Conservation (phyloP, 306 rosid species). For the Dalbergia cultrata region DNA sequence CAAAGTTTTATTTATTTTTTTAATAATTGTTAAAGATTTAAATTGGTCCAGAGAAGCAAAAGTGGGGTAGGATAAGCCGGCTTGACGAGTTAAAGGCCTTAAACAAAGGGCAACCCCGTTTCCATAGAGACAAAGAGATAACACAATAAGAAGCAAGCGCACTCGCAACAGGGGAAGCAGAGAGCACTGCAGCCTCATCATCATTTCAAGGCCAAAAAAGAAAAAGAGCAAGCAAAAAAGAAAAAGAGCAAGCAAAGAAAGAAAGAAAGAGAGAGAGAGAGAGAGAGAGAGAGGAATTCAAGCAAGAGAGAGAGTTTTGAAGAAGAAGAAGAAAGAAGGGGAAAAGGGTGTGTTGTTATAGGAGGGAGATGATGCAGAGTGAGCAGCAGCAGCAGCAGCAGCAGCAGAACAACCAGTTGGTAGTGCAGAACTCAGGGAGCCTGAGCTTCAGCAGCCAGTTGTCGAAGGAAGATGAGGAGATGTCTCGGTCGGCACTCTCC, state of each 20-base stretch:
- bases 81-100: neutral
- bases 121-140: slow-evolving; percentile 2
- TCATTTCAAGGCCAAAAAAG: slow-evolving; percentile 61
- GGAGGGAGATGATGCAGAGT: slow-evolving; percentile 60
- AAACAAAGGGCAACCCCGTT: slow-evolving; percentile 20
- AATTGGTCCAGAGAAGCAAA: neutral
- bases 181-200: slow-evolving; percentile 67
- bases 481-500: slow-evolving; percentile 95
- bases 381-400: slow-evolving; percentile 51
- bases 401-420: slow-evolving; percentile 66
- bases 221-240: slow-evolving; percentile 42
- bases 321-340: neutral
- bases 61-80: neutral
- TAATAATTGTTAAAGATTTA: neutral
- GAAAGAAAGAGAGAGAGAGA: slow-evolving; percentile 4
- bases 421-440: slow-evolving; percentile 84
- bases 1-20: too few species aligned
- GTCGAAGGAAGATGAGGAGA: slow-evolving; percentile 94
- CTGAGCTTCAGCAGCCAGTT: slow-evolving; percentile 93
- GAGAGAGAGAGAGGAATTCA: slow-evolving; percentile 37
- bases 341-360: neutral
- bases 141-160: slow-evolving; percentile 47
- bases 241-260: slow-evolving; percentile 24
- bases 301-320: slow-evolving; percentile 43
- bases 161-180: slow-evolving; percentile 50